A percentile compares a stretch with the other conserved stretches of the same genome.
Conservation (phyloP, 2,329 filamentous ascomycete species). For the Alternaria hordeiaustralica region DNA sequence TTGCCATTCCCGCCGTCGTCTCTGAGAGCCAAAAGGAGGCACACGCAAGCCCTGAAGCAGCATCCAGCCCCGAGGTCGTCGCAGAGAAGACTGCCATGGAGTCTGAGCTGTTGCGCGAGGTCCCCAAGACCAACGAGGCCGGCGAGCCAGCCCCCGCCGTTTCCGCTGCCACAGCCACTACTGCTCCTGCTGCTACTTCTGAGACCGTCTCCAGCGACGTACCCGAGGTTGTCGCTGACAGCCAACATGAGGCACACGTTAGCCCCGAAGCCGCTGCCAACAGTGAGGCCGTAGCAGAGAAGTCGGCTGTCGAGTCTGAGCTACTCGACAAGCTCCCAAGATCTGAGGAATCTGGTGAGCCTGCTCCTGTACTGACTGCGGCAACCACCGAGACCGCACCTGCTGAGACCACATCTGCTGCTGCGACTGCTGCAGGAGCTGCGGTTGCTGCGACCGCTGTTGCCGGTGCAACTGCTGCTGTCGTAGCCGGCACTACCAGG, state of each 20-base stretch:
- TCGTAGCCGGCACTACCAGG: slow-evolving; percentile 1
- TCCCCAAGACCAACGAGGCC: slow-evolving; percentile 51
- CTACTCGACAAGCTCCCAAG: slow-evolving; percentile 56
- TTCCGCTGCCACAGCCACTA: slow-evolving; percentile 19
- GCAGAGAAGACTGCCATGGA: slow-evolving; percentile 74
- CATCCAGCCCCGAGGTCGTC: slow-evolving; percentile 68
- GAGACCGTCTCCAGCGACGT: slow-evolving; percentile 42
- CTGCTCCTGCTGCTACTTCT: slow-evolving; percentile 15
- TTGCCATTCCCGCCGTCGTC: slow-evolving; percentile 63
- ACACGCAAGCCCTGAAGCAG: slow-evolving; percentile 68
- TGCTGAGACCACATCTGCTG: slow-evolving; percentile 1
- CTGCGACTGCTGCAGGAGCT: background rate
- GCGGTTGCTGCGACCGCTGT: background rate
- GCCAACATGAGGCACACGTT: slow-evolving; percentile 69
- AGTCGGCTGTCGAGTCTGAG: slow-evolving; percentile 74
- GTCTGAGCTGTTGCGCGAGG: slow-evolving; percentile 72
- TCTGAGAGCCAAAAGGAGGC: slow-evolving; percentile 75
- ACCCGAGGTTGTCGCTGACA: slow-evolving; percentile 72
- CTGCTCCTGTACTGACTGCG: slow-evolving; percentile 25
- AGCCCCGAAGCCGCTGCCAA: slow-evolving; percentile 71
- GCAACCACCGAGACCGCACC: slow-evolving; percentile 18
- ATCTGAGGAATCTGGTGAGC: slow-evolving; percentile 32
- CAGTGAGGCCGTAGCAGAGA: slow-evolving; percentile 70
- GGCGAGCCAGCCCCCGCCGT: slow-evolving; percentile 46
- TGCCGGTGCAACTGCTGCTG: slow-evolving; percentile 5